Evolutionary conservation across 192 early-diverging fungal genomes (phyloP), one percentile per base, ranked within the genome.

Genomic region (Linnemannia schmuckeri): DNA sequence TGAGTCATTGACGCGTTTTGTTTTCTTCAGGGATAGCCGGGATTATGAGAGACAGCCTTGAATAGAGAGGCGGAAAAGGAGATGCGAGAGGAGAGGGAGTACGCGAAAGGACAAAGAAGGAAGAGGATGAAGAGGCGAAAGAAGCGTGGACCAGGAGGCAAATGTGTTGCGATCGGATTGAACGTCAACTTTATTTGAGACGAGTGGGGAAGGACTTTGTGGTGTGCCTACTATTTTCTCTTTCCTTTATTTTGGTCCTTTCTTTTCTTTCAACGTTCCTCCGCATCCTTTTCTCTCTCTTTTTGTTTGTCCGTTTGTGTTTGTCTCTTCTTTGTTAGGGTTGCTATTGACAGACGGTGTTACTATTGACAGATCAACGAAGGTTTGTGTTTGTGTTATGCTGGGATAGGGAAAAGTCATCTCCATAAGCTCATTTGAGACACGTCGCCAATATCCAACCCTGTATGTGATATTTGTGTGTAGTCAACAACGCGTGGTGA

Each of bases 291-390:
- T 61, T 61, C 9, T 61, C 8, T n/a, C 24, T 61, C n/a, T n/a
- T 33, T 15, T 66, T 8, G 55, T 66, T 27, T 33, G n/a, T 66
- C 33, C 61, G 1, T 66, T 3, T 33, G 15, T 33, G 1, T 27
- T 35, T 33, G 27, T 33, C 10, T 66, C 12, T 66, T 33, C 1
- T 15, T 33, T 30, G 30, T n/a, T 10, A 30, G 61, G 33, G 30
- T 66, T 66, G 61, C 61, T 66, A 66, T 33, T 66, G 27, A 35
- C 61, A 66, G 27, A 66, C n/a, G 61, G 61, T 66, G 30, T 66
- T 66, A 30, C 61, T 66, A 66, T 33, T 66, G 27, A 35, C 61
- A 66, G 27, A 66, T 30, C 30, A 18, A 4, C 49, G 20, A 52
- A 5, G 49, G 13, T 52, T 22, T 52, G 17, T 22, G 15, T 52